Conservation (phyloP, 345 rosid genomes). For the Erysimum cheiranthoides region DNA sequence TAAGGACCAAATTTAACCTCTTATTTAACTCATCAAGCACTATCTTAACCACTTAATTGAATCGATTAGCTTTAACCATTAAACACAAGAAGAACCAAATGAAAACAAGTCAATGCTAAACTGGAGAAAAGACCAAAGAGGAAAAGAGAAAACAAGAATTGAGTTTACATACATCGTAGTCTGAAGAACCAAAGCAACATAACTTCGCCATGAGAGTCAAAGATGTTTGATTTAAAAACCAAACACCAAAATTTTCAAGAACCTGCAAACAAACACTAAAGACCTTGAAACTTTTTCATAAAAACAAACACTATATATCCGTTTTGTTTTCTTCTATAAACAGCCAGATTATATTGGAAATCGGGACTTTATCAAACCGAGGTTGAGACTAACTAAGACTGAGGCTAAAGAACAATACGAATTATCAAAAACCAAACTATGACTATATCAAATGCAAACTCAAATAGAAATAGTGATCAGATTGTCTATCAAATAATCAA, state of each 20-base stretch:
- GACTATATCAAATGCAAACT: too few species aligned
- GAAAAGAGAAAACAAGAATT: neutral
- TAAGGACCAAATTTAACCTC: neutral
- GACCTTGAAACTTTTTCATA: neutral
- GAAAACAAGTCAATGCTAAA: conserved; percentile 19
- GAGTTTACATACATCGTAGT: conserved; percentile 44
- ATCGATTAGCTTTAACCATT: neutral
- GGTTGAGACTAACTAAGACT: too few species aligned
- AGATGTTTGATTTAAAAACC: conserved; percentile 14
- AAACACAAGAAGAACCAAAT: neutral
- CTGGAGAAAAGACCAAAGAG: neutral
- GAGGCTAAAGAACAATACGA: too few species aligned
- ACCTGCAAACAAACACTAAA: conserved; percentile 14
- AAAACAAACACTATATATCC: too few species aligned
- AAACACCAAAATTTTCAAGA: conserved; percentile 13
- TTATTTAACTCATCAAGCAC: neutral
- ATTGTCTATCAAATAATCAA: neutral
- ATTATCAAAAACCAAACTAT: too few species aligned
- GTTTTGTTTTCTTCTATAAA: too few species aligned
- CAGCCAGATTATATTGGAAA: too few species aligned
- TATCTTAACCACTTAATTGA: neutral
- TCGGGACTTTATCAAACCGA: too few species aligned
- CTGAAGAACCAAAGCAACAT: conserved; percentile 50
- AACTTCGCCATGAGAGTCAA: conserved; percentile 37
- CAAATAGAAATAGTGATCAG: too few species aligned